Evolutionary conservation across 176 grass and related monocot species (phyloP).

Genomic region (Musa troglodytarum): DNA sequence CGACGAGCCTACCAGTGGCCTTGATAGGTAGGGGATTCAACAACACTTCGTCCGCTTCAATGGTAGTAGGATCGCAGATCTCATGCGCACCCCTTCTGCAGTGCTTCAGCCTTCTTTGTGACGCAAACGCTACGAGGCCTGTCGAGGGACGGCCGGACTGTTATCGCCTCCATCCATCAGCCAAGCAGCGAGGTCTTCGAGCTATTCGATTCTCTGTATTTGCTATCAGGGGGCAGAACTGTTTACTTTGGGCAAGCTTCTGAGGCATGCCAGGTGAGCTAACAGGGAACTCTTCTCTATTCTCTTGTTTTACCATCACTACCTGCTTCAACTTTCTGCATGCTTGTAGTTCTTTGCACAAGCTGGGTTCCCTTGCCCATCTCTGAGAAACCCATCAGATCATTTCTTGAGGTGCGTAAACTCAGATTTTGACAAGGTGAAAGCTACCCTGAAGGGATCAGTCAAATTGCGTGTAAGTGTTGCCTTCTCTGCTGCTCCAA

Average conservation of each 20-base stretch:
- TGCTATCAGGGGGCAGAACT: constrained; percentile 83
- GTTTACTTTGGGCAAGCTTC: constrained; percentile 83
- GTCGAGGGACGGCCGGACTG: constrained; percentile 71
- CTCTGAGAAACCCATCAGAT: constrained; percentile 79
- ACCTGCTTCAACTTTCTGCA: not conserved
- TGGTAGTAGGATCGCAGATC: not conserved
- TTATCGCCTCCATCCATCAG: constrained; percentile 86
- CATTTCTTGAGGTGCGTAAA: constrained; percentile 96
- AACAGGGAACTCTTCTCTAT: not conserved
- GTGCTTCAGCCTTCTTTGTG: constrained; percentile 94
- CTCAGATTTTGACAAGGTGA: constrained; percentile 94
- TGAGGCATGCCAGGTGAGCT: constrained; percentile 63
- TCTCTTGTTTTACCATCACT: not conserved
- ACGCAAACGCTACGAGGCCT: constrained; percentile 79
- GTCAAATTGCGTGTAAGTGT: constrained; percentile 59
- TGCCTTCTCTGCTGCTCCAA: not conserved
- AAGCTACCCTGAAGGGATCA: constrained; percentile 96
- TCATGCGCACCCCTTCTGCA: constrained; percentile 18
- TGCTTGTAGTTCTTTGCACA: constrained; percentile 68
- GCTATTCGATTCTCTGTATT: constrained; percentile 73
- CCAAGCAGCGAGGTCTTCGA: constrained; percentile 95
- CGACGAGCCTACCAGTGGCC: constrained; percentile 89
- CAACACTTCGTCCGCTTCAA: too few relatives aligned
- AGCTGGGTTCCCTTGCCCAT: constrained; percentile 81
- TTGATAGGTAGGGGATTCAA: constrained; percentile 49